phyloP scores from a whole-genome alignment of 1,284 basidiomycete species.

The Cryptococcus sp. region DNA sequence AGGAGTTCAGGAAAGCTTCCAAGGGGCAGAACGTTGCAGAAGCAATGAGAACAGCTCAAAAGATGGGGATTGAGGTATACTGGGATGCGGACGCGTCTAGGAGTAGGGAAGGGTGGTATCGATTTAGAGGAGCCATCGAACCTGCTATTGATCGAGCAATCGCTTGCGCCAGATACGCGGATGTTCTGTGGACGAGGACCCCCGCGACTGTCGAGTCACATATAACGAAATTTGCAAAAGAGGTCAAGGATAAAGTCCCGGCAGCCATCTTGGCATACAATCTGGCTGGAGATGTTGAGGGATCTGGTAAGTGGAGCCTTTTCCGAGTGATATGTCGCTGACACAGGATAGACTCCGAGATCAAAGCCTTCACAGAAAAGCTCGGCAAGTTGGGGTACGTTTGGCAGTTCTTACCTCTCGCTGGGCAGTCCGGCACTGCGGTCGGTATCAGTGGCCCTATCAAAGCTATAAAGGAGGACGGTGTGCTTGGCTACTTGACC shows the following conservation, averaged over 20 bases:
- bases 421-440: conserved; percentile 55
- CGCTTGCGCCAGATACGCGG: conserved; percentile 80
- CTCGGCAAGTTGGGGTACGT: conserved; percentile 53
- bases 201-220: conserved; percentile 47
- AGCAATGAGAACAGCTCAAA: conserved; percentile 59
- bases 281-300: too few species aligned
- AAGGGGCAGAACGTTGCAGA: too few species aligned
- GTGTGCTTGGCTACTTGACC: conserved; percentile 3
- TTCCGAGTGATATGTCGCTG: too few species aligned
- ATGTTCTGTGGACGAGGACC: conserved; percentile 67
- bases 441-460: conserved; percentile 23
- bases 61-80: conserved; percentile 69
- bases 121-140: conserved; percentile 58
- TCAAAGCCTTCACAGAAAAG: conserved; percentile 55
- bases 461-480: conserved; percentile 4
- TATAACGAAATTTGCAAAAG: conserved; percentile 34
- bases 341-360: conserved; percentile 30
- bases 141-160: conserved; percentile 80
- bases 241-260: too few species aligned
- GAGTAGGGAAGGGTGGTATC: conserved; percentile 91
- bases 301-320: neutral
- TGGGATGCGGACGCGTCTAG: conserved; percentile 94
- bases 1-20: too few species aligned
- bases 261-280: too few species aligned
- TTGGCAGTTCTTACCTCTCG: conserved; percentile 57